These are phyloP conservation scores for Staphylotrichum longicolle DNA, from an alignment of 495 filamentous ascomycete species.

Conservation along the genomic window DNA sequence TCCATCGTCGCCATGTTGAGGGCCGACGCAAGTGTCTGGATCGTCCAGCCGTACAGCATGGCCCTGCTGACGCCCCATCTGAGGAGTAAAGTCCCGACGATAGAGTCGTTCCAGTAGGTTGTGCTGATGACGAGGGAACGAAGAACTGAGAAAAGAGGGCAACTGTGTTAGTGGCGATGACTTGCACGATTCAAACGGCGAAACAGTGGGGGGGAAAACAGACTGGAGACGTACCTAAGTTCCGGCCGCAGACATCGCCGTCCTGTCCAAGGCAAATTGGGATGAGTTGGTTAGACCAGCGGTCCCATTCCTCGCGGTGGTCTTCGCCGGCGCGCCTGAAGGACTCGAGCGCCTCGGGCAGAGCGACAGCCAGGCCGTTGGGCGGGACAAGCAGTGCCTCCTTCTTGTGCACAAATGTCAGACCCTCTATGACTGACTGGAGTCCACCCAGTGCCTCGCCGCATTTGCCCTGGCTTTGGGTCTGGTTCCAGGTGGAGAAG, in stretches of 20 bases:
- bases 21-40: neutral
- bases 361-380: neutral
- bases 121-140: slow-evolving; percentile 7
- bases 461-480: neutral
- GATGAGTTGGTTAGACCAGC: neutral
- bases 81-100: neutral
- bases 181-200: no score
- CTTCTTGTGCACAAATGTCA: neutral
- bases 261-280: neutral
- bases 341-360: neutral
- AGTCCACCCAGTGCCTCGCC: neutral
- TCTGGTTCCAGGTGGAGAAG: neutral
- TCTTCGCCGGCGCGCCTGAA: neutral
- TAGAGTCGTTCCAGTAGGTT: neutral
- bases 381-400: neutral
- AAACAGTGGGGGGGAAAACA: neutral
- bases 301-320: neutral
- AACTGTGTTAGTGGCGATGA: neutral
- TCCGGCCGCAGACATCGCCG: neutral
- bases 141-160: neutral
- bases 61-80: neutral
- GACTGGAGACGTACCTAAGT: neutral
- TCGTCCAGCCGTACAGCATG: neutral
- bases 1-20: neutral
- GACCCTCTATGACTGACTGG: neutral